These are phyloP conservation scores for Mycena indigotica DNA, from an alignment of 768 basidiomycete species.

Conservation along the genomic window DNA sequence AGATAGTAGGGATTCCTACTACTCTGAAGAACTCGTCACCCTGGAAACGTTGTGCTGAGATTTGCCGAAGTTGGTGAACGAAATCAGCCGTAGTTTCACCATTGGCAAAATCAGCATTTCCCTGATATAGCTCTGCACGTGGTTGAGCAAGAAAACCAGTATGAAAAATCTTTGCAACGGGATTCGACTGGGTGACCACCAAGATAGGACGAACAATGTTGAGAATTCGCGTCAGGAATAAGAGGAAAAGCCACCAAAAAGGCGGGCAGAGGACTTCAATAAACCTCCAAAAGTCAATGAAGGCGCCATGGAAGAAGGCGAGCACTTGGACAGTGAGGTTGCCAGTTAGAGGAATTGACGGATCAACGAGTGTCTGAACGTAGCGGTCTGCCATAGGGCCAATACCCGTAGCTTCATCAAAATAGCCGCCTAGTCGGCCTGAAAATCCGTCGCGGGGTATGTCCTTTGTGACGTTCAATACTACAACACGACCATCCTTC, in stretches of 20 bases:
- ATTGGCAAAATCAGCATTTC: background rate
- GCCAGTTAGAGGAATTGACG: background rate
- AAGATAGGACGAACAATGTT: background rate
- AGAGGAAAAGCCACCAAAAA: background rate
- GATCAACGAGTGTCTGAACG: background rate
- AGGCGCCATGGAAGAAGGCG: background rate
- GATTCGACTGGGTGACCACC: background rate
- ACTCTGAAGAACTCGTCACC: background rate
- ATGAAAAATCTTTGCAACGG: background rate
- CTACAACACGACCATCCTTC: background rate
- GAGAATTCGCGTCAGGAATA: background rate
- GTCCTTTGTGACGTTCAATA: background rate
- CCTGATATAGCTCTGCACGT: background rate
- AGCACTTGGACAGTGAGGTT: background rate
- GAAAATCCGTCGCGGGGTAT: background rate
- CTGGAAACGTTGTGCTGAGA: background rate
- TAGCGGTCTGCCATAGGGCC: constrained; percentile 2
- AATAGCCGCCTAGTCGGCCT: background rate
- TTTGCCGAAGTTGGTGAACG: background rate
- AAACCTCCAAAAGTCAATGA: constrained; percentile 1
- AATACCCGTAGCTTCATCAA: background rate
- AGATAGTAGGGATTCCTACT: background rate
- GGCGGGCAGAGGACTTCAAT: background rate
- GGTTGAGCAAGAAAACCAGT: background rate
- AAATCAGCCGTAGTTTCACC: background rate